phyloP scores from a whole-genome alignment of 2,329 filamentous ascomycete genomes.

The Neonectria faginata region DNA sequence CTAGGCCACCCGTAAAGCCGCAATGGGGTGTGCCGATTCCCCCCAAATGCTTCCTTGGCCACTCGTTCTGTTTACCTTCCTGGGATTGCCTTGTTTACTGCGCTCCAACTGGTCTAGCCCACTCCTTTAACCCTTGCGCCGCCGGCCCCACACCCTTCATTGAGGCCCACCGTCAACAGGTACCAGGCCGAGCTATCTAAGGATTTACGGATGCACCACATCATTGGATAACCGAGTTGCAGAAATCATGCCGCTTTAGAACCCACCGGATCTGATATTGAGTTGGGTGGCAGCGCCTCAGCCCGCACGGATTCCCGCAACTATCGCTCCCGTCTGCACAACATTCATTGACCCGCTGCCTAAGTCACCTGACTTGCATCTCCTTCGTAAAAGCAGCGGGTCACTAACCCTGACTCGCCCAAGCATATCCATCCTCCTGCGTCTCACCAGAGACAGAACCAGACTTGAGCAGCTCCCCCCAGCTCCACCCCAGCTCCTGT shows the following conservation, averaged over 20 bases:
- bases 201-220: neutral
- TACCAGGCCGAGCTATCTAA: slow-evolving; percentile 17
- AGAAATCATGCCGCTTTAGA: slow-evolving; percentile 20
- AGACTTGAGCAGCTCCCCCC: slow-evolving; percentile 33
- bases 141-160: slow-evolving; percentile 25
- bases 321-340: neutral
- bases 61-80: slow-evolving; percentile 43
- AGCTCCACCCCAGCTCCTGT: slow-evolving; percentile 16
- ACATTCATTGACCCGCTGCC: neutral
- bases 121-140: slow-evolving; percentile 26
- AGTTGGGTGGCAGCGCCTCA: neutral
- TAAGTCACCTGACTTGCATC: neutral
- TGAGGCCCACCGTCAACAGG: slow-evolving; percentile 25
- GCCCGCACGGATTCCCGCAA: neutral
- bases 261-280: neutral
- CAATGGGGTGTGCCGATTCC: slow-evolving; percentile 42
- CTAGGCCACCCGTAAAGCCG: neutral
- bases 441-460: slow-evolving; percentile 41
- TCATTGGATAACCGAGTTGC: slow-evolving; percentile 18
- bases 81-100: slow-evolving; percentile 43
- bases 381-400: slow-evolving; percentile 14
- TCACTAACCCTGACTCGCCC: neutral
- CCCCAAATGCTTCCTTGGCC: slow-evolving; percentile 36
- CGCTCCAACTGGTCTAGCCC: slow-evolving; percentile 29
- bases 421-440: slow-evolving; percentile 27